Percentiles rank a stretch among this genome's conserved stretches.
Conservation (phyloP, 176 grass and related monocot species). For the Oryza nivara region DNA sequence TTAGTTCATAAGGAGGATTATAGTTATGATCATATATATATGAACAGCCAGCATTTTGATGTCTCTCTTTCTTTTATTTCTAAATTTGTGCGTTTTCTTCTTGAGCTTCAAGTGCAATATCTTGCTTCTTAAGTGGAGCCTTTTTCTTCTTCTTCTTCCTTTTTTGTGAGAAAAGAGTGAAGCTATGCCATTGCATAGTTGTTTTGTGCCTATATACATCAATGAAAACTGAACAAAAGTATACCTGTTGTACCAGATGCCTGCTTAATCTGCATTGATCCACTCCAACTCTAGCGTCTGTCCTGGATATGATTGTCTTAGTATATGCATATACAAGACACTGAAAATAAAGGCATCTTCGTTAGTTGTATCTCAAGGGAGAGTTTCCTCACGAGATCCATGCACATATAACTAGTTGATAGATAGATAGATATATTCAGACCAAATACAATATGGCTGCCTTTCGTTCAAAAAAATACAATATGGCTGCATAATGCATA, state of each 20-base stretch:
- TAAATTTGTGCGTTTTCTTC: constrained; percentile 1
- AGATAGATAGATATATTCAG: too few relatives aligned
- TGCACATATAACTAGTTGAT: neutral
- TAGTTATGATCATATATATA: constrained; percentile 36
- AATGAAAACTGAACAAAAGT: constrained; percentile 31
- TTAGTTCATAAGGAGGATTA: constrained; percentile 51
- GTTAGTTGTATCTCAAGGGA: neutral
- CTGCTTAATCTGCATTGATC: neutral
- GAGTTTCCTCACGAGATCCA: neutral
- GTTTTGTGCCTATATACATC: constrained; percentile 30
- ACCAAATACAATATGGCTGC: neutral
- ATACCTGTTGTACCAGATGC: constrained; percentile 11
- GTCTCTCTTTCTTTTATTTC: neutral
- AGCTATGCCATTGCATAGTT: constrained; percentile 55
- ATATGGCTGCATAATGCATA: neutral
- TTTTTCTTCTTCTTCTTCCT: neutral
- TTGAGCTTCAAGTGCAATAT: constrained; percentile 28
- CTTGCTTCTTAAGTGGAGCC: constrained; percentile 22
- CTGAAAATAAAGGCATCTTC: neutral
- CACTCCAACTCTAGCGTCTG: constrained; percentile 15
- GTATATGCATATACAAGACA: constrained; percentile 14
- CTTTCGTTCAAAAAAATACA: neutral
- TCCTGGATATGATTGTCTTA: constrained; percentile 2
- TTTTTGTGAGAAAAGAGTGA: constrained; percentile 33
- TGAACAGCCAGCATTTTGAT: constrained; percentile 33